phyloP scores from a whole-genome alignment of 2,329 filamentous ascomycete genomes.

The Cladosporium sp. region DNA sequence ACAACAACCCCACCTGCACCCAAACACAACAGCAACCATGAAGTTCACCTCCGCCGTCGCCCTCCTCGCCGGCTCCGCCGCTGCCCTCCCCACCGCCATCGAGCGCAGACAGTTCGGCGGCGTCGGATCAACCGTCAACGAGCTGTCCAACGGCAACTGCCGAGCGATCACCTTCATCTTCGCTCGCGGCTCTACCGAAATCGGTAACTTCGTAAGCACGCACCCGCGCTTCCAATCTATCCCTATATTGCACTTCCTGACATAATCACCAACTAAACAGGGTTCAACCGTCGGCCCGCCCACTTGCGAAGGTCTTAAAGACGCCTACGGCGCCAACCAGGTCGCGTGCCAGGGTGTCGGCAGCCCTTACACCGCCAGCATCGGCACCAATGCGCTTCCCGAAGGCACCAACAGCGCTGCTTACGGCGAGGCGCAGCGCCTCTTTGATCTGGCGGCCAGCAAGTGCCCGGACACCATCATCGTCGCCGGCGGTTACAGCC shows the following conservation, averaged over 20 bases:
- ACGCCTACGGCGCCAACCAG: slow-evolving; percentile 15
- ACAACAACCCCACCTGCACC: not conserved
- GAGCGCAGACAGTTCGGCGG: slow-evolving; percentile 8
- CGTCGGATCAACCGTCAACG: slow-evolving; percentile 13
- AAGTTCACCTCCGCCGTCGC: slow-evolving; percentile 8
- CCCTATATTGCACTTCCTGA: not conserved
- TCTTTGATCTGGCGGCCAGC: slow-evolving; percentile 23
- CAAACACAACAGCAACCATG: slow-evolving; percentile 3
- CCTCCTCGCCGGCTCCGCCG: slow-evolving; percentile 8
- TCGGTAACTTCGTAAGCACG: slow-evolving; percentile 45
- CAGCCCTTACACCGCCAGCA: slow-evolving; percentile 19
- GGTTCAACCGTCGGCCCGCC: slow-evolving; percentile 23
- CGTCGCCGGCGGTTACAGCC: slow-evolving; percentile 31
- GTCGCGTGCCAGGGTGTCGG: slow-evolving; percentile 29
- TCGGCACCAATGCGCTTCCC: slow-evolving; percentile 20
- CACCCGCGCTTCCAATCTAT: not conserved
- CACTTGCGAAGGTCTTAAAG: slow-evolving; percentile 25
- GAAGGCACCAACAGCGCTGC: slow-evolving; percentile 21
- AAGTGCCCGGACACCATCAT: slow-evolving; percentile 27
- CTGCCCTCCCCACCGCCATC: slow-evolving; percentile 3
- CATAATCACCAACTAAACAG: slow-evolving; percentile 7
- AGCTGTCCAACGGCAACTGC: slow-evolving; percentile 33
- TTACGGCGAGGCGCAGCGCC: slow-evolving; percentile 19
- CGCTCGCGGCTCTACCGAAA: slow-evolving; percentile 54
- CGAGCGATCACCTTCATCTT: slow-evolving; percentile 52